phyloP scores from a whole-genome alignment of 2,329 filamentous ascomycete genomes.

The Aspergillus sp. region DNA sequence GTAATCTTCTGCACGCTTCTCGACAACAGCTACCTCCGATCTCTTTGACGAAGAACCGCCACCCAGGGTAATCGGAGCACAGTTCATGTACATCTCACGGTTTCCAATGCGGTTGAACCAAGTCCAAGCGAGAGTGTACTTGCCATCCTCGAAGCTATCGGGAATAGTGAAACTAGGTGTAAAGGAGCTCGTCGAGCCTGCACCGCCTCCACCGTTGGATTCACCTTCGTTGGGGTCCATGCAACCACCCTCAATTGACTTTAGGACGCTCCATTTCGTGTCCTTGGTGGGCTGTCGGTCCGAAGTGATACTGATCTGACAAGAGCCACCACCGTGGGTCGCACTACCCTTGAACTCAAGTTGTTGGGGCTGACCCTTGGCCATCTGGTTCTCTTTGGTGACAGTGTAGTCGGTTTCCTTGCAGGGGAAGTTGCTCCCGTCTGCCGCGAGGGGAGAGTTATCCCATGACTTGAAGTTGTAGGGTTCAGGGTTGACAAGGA shows the following conservation, averaged over 20 bases:
- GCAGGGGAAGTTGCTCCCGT: no score
- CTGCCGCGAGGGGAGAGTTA: no score
- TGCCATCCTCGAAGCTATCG: constrained; percentile 67
- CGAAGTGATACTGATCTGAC: constrained; percentile 83
- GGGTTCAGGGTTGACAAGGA: constrained; percentile 68
- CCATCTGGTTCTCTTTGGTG: no score
- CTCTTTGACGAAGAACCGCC: constrained; percentile 49
- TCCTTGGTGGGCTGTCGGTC: constrained; percentile 67
- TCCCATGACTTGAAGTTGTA: no score
- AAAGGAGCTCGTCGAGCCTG: no score
- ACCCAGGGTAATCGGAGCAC: constrained; percentile 70
- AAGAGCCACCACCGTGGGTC: constrained; percentile 87
- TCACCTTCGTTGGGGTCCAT: constrained; percentile 67
- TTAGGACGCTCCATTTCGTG: constrained; percentile 82
- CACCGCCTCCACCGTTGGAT: no score
- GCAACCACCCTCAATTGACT: constrained; percentile 84
- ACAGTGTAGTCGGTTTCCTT: no score
- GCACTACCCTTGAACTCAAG: constrained; percentile 71
- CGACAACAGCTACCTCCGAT: constrained; percentile 31
- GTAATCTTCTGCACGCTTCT: constrained; percentile 58
- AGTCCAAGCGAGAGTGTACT: constrained; percentile 84
- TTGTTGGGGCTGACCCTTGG: constrained; percentile 59
- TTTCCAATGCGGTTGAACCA: constrained; percentile 95
- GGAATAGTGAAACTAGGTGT: constrained; percentile 73
- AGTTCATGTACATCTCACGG: constrained; percentile 98